Evolutionary conservation across 441 rosid genomes (phyloP).

Genomic region (Populus trichocarpa): DNA sequence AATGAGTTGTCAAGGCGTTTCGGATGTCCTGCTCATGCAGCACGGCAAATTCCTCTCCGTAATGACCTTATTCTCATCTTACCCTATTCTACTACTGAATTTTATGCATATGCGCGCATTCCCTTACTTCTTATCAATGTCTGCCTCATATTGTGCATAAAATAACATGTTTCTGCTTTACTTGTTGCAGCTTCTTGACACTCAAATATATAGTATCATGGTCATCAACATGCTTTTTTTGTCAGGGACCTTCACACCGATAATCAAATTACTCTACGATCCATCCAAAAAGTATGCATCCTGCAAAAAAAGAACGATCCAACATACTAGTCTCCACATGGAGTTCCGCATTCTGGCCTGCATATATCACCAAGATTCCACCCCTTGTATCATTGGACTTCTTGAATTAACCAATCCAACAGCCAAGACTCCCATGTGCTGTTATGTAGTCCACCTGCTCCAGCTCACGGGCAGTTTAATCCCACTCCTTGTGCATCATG

Average conservation of each 20-base stretch:
- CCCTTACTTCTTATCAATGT: not conserved
- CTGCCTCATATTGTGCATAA: not conserved
- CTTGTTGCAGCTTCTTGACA: conserved; percentile 18
- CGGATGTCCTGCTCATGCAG: conserved; percentile 20
- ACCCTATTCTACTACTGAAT: not conserved
- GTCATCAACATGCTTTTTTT: conserved; percentile 17
- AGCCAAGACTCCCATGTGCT: conserved; percentile 13
- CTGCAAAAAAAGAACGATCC: conserved; percentile 22
- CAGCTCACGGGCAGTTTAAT: conserved; percentile 31
- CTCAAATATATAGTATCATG: conserved; percentile 13
- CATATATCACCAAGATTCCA: conserved; percentile 22
- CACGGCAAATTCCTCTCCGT: conserved; percentile 11
- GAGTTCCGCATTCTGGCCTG: conserved; percentile 33
- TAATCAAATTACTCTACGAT: conserved; percentile 23
- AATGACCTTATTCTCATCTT: not conserved
- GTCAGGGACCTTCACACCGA: conserved; percentile 20
- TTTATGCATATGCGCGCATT: not conserved
- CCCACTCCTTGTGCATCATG: conserved; percentile 25
- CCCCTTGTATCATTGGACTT: conserved; percentile 25
- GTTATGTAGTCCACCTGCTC: conserved; percentile 23
- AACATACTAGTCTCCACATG: conserved; percentile 27
- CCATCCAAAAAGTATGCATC: conserved; percentile 20
- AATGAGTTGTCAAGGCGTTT: conserved; percentile 36
- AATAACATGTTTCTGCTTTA: not conserved
- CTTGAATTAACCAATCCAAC: conserved; percentile 32